phyloP scores from a whole-genome alignment of 331 rosid species.

The Quercus lobata region DNA sequence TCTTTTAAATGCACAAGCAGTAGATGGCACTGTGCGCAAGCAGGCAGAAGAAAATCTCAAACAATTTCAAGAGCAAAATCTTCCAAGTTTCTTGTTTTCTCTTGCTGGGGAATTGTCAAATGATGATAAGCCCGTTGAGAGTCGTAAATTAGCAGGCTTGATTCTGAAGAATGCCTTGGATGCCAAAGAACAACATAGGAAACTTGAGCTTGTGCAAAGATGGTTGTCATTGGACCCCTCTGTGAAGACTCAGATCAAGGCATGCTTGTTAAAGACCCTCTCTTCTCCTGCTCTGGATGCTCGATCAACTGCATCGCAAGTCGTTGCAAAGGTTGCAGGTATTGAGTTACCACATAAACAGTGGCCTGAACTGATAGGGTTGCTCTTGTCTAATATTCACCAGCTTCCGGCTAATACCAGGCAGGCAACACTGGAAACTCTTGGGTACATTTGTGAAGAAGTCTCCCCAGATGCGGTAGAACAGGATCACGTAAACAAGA shows the following conservation, averaged over 20 bases:
- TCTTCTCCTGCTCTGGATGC: conserved; percentile 59
- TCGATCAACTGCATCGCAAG: conserved; percentile 77
- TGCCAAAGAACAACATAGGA: conserved; percentile 67
- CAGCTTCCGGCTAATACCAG: conserved; percentile 65
- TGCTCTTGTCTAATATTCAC: conserved; percentile 54
- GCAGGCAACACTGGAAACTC: conserved; percentile 78
- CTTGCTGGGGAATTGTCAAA: conserved; percentile 74
- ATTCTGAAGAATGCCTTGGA: conserved; percentile 79
- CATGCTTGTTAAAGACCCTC: conserved; percentile 54
- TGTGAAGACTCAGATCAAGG: conserved; percentile 59
- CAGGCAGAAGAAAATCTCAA: conserved; percentile 66
- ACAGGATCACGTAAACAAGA: conserved; percentile 74
- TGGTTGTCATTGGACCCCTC: conserved; percentile 58
- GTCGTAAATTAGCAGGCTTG: conserved; percentile 63
- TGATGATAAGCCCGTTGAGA: conserved; percentile 74
- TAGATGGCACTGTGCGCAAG: conserved; percentile 66
- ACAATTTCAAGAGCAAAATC: conserved; percentile 83
- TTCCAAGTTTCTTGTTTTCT: conserved; percentile 63
- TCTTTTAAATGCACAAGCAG: conserved; percentile 80
- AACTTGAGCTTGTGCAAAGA: conserved; percentile 59
- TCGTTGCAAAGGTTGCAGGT: conserved; percentile 72
- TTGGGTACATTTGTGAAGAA: conserved; percentile 84
- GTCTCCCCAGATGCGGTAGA: conserved; percentile 74
- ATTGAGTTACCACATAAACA: conserved; percentile 77
- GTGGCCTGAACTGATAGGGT: conserved; percentile 70